Base-by-base conservation (phyloP, 164 flowering plant genomes). In the Macadamia integrifolia region DNA sequence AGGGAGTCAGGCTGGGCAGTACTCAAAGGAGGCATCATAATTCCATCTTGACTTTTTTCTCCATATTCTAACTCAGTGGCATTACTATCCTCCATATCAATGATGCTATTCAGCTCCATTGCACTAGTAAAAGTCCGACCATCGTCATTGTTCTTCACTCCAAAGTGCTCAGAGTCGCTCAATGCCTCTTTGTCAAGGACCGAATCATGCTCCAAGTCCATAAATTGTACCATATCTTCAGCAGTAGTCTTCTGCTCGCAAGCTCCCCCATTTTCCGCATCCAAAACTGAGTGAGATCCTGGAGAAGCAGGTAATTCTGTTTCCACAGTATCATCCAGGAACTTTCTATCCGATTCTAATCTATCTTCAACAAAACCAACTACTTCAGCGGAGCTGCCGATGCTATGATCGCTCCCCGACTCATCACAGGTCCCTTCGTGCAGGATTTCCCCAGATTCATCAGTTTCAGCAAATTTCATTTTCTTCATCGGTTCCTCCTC, bases 241-340 rank as follows among this genome's bases (percentile, higher is more conserved):
- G n/a, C 30, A 6, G 50, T 6, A n/a, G 43, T 9, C 43, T 1
- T 23, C 30, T 62, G 50, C 23, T n/a, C 50, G 10, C 9, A 42
- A 6, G n/a, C 65, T 17, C n/a, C 65, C 11, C 7, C 10, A 50
- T 30, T 53, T 17, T 55, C 8, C 9, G 2, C 52, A 65, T 31
- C 46, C 59, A 52, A 53, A 32, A 32, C 44, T 1, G 65, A 6
- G 13, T 43, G 9, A 44, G 52, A 29, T 9, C n/a, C 12, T n/a
- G 49, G 23, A 62, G 13, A 1, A 68, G 3, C 32, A 50, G 62
- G 18, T 6, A 43, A 18, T 67, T 43, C 62, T 10, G 15, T 15
- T 48, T 23, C 60, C 48, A 59, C 46, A 58, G 66, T 9, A 28
- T 48, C 71, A 17, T 69, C 60, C 58, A 31, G 4, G 13, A 29